Conservation (phyloP, 1,284 basidiomycete genomes). For the Wolfiporia cocos region DNA sequence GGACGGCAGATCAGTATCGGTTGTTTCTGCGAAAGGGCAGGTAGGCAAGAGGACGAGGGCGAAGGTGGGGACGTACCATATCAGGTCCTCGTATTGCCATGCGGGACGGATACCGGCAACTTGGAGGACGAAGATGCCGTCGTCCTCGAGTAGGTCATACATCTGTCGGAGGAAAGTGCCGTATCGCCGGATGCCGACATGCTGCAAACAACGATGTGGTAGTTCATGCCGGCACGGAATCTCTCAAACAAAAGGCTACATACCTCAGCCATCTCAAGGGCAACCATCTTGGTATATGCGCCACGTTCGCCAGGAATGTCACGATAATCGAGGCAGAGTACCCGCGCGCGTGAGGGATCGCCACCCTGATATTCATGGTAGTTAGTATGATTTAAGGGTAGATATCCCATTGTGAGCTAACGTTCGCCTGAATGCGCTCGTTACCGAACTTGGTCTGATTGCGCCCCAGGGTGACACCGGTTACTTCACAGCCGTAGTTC, state of each 20-base stretch:
- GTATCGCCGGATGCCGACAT: constrained; percentile 95
- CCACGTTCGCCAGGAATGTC: constrained; percentile 82
- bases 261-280: constrained; percentile 97
- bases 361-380: no score
- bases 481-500: constrained; percentile 94
- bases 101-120: constrained; percentile 90
- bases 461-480: constrained; percentile 89
- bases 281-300: constrained; percentile 92
- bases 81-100: constrained; percentile 98
- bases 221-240: no score
- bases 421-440: constrained; percentile 81
- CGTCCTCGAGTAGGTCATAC: constrained; percentile 91
- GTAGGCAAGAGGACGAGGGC: no score
- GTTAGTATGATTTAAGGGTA: neutral
- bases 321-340: constrained; percentile 93
- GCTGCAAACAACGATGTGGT: constrained; percentile 33
- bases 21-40: no score
- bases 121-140: constrained; percentile 93
- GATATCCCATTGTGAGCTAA: constrained; percentile 32
- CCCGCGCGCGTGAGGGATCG: constrained; percentile 73
- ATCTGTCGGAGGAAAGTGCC: constrained; percentile 86
- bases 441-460: constrained; percentile 94
- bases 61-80: constrained; percentile 74
- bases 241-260: constrained; percentile 14
- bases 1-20: no score